Evolutionary conservation across 75 land plant species (phyloP), one percentile per base, ranked within the genome.

Genomic region (Cupressus sempervirens): DNA sequence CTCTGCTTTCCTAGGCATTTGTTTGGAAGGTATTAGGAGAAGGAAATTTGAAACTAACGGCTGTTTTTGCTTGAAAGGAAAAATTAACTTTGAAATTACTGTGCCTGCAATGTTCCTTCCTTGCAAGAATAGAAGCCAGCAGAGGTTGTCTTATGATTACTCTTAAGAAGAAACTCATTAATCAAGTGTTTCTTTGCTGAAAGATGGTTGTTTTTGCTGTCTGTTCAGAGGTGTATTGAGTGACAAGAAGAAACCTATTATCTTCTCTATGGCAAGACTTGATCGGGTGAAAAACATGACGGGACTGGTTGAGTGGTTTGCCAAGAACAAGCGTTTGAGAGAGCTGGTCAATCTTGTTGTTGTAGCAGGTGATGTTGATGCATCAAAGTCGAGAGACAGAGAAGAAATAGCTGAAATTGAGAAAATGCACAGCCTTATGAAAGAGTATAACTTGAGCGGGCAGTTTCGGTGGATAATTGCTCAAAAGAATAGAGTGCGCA

Each of bases 231-330:
- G 94, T 10, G 26, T 14, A 3, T 35, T 93, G 79, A 88, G 73
- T n/a, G 91, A 93, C 84, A 84, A 83, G 15, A 86, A 77, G n/a
- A 93, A 93, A 81, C 95, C 95, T 15, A 92, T 93, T 29, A 89
- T 93, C 75, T 93, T 93, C 84, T 91, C 94, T 13, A 93, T 93
- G 95, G 95, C 95, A 29, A 90, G 95, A 32, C 90, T 93, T 8
- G 95, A 93, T 85, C 75, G 90, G 9, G 94, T 93, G 76, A 93
- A 93, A 82, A 93, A 93, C 84, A 86, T 93, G 48, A 89, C 91
- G 9, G 95, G 95, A 20, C 89, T 93, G 23, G 94, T 93, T 53
- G 94, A 93, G 43, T 86, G 80, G 89, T 93, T 86, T 88, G 95
- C 83, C 29, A 89, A 93, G 89, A 89, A 87, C 84, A 8, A 67